A percentile compares a stretch with the other conserved stretches of the same genome.
Conservation (phyloP, 1,284 basidiomycete species). For the Sporisorium scitamineum region DNA sequence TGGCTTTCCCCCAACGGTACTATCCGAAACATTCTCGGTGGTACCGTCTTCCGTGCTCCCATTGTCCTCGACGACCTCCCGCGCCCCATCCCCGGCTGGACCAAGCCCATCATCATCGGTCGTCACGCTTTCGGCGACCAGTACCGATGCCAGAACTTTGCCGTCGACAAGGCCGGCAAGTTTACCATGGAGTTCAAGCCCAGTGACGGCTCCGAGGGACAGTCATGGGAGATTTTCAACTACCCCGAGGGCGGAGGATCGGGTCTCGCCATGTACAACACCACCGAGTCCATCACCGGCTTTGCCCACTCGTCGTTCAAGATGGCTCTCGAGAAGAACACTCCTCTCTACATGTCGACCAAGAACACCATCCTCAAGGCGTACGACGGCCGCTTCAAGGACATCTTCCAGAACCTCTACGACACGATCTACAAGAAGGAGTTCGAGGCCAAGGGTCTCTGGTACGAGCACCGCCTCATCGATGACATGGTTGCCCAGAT, state of each 20-base stretch:
- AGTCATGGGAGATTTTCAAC: conserved; percentile 63
- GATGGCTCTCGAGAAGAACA: conserved; percentile 95
- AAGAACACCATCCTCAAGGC: conserved; percentile 70
- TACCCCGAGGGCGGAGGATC: conserved; percentile 65
- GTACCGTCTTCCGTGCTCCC: conserved; percentile 98
- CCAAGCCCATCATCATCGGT: conserved; percentile 94
- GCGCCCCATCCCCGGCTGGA: conserved; percentile 89
- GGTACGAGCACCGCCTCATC: conserved; percentile 92
- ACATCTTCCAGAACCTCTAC: conserved; percentile 96
- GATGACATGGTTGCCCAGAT: conserved; percentile 84
- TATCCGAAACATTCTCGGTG: conserved; percentile 93
- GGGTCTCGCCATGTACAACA: conserved; percentile 71
- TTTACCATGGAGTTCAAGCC: conserved; percentile 65
- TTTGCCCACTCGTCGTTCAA: conserved; percentile 98
- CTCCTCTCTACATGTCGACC: conserved; percentile 76
- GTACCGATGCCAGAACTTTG: conserved; percentile 69
- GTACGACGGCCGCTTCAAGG: conserved; percentile 94
- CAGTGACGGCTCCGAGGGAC: conserved; percentile 50
- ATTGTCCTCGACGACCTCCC: conserved; percentile 93
- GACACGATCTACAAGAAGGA: conserved; percentile 82
- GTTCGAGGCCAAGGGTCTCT: conserved; percentile 86
- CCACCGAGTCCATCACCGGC: conserved; percentile 81
- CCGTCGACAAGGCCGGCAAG: conserved; percentile 62
- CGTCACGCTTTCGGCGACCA: conserved; percentile 98
- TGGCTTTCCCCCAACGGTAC: conserved; percentile 68